A percentile compares a stretch with the other conserved stretches of the same genome.
phyloP scores from a whole-genome alignment of 1,284 basidiomycete genomes.

The Rhodotorula glutinis region DNA sequence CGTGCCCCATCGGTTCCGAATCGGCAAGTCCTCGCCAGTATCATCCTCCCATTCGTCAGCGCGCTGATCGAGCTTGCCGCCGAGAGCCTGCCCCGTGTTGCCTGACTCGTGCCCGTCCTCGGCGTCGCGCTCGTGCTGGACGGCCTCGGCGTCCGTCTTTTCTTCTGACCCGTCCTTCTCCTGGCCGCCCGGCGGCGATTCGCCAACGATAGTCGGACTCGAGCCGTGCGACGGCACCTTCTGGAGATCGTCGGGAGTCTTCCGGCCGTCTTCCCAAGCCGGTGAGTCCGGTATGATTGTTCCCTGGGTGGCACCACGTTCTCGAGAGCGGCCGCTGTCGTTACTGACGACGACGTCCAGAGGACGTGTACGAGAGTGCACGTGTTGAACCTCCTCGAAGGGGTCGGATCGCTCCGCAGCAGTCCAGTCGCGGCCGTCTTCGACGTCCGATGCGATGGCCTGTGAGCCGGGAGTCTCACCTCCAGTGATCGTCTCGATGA shows the following conservation, averaged over 20 bases:
- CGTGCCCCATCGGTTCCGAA: constrained; percentile 30
- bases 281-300: not conserved
- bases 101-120: not conserved
- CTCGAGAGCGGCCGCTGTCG: not conserved
- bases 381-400: constrained; percentile 8
- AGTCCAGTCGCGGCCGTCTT: not conserved
- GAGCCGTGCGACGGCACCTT: constrained; percentile 2
- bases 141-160: not conserved
- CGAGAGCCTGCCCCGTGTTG: constrained; percentile 2
- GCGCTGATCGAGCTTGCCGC: constrained; percentile 26
- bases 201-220: not conserved
- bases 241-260: not conserved
- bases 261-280: not conserved
- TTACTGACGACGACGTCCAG: not conserved
- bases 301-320: not conserved
- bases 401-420: constrained; percentile 16
- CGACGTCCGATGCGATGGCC: not conserved
- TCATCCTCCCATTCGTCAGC: constrained; percentile 19
- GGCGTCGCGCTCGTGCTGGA: not conserved
- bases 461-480: not conserved
- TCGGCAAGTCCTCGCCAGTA: constrained; percentile 9
- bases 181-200: not conserved
- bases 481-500: not conserved
- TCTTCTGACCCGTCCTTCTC: not conserved
- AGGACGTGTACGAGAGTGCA: not conserved